phyloP scores from a whole-genome alignment of 1,139 yeast species.

The Sugiyamaella sp. region DNA sequence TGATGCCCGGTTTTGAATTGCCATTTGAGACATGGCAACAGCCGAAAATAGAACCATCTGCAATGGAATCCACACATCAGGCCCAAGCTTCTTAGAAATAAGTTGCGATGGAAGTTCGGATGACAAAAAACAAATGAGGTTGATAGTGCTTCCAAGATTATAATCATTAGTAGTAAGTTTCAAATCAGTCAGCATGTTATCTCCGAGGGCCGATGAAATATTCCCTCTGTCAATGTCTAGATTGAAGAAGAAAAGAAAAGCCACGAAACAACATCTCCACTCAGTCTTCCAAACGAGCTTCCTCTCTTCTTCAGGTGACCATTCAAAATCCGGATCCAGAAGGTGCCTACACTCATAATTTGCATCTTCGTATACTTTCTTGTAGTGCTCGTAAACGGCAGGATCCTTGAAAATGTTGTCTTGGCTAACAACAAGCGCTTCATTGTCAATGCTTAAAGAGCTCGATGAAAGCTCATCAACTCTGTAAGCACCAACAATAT shows the following conservation, averaged over 20 bases:
- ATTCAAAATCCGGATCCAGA: constrained; percentile 52
- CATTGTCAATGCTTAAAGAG: constrained; percentile 6
- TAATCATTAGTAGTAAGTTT: constrained; percentile 52
- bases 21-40: constrained; percentile 51
- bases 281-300: constrained; percentile 51
- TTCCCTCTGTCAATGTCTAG: constrained; percentile 58
- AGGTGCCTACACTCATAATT: constrained; percentile 50
- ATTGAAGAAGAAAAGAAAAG: constrained; percentile 52
- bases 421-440: constrained; percentile 3
- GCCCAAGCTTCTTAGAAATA: constrained; percentile 54
- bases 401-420: constrained; percentile 45
- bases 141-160: constrained; percentile 52
- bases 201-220: constrained; percentile 54
- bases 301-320: constrained; percentile 52
- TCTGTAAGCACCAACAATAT: background rate
- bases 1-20: constrained; percentile 43
- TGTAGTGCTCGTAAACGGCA: constrained; percentile 48
- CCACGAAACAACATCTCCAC: constrained; percentile 48
- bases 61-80: constrained; percentile 57
- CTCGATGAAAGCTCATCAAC: constrained; percentile 3
- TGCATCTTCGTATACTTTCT: constrained; percentile 48
- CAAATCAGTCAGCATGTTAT: constrained; percentile 51
- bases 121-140: constrained; percentile 47
- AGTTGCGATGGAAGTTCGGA: constrained; percentile 60
- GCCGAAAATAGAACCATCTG: constrained; percentile 55